phyloP scores from a whole-genome alignment of 1,139 yeast genomes.

The Yamadazyma mexicana region DNA sequence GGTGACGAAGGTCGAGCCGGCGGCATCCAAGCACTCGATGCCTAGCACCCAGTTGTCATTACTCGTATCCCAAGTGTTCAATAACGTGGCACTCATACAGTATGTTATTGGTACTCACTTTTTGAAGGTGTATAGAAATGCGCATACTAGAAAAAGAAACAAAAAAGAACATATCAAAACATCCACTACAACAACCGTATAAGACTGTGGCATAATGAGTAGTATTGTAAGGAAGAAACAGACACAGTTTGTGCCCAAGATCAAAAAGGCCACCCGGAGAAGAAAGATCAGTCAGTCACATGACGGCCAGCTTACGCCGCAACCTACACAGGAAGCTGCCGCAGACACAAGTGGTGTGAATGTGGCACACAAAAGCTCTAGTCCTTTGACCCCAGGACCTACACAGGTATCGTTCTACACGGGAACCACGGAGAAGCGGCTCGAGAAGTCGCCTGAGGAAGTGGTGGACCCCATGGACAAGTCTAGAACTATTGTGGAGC shows the following conservation, averaged over 20 bases:
- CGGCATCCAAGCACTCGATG: slow-evolving; percentile 9
- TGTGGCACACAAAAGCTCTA: background rate
- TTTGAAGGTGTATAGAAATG: background rate
- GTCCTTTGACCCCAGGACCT: slow-evolving; percentile 8
- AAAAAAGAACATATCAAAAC: background rate
- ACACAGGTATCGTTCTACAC: slow-evolving; percentile 11
- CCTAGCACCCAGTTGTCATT: slow-evolving; percentile 20
- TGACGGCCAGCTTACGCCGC: slow-evolving; percentile 2
- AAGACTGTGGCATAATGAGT: slow-evolving; percentile 35
- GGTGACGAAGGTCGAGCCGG: slow-evolving; percentile 8
- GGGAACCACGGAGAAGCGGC: slow-evolving; percentile 5
- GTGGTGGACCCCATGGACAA: slow-evolving; percentile 34
- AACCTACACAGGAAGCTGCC: slow-evolving; percentile 1
- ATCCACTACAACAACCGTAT: too few species aligned
- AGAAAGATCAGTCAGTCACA: slow-evolving; percentile 11
- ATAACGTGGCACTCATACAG: slow-evolving; percentile 8
- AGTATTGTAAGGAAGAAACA: slow-evolving; percentile 46
- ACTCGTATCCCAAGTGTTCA: slow-evolving; percentile 9
- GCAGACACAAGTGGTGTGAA: background rate
- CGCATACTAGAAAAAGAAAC: background rate
- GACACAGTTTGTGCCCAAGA: slow-evolving; percentile 42
- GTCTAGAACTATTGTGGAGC: slow-evolving; percentile 11
- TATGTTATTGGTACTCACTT: too few species aligned
- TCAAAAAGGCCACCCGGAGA: slow-evolving; percentile 27
- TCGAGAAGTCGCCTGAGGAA: slow-evolving; percentile 18